These are phyloP conservation scores for Striga asiatica DNA, from an alignment of 257 asterid species.

Conservation along the genomic window DNA sequence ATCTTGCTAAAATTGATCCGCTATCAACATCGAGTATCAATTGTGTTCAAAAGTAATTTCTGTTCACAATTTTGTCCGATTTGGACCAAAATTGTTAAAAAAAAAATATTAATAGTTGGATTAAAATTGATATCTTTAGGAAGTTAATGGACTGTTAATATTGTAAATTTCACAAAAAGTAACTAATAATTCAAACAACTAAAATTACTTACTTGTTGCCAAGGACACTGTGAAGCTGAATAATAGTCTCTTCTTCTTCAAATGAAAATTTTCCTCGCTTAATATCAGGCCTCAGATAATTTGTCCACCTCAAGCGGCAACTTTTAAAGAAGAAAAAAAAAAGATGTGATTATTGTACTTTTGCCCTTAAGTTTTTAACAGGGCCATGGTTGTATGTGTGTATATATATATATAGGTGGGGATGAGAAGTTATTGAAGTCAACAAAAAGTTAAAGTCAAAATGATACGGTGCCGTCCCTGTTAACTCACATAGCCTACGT, in stretches of 20 bases:
- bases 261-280: conserved; percentile 66
- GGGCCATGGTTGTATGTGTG: conserved; percentile 7
- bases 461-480: conserved; percentile 60
- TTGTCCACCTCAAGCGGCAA: conserved; percentile 78
- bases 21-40: too few species aligned
- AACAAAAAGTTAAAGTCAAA: conserved; percentile 19
- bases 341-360: neutral
- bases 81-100: too few species aligned
- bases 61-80: too few species aligned
- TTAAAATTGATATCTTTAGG: too few species aligned
- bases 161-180: too few species aligned
- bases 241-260: conserved; percentile 73
- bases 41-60: neutral
- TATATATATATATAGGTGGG: neutral
- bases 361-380: neutral
- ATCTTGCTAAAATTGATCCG: too few species aligned
- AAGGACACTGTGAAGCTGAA: conserved; percentile 66
- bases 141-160: too few species aligned
- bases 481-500: conserved; percentile 59
- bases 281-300: conserved; percentile 77
- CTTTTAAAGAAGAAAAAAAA: conserved; percentile 7
- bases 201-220: conserved; percentile 65
- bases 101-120: too few species aligned
- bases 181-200: too few species aligned
- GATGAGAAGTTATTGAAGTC: neutral